Conservation (phyloP, 2,329 filamentous ascomycete genomes). For the Talaromyces verruculosus region DNA sequence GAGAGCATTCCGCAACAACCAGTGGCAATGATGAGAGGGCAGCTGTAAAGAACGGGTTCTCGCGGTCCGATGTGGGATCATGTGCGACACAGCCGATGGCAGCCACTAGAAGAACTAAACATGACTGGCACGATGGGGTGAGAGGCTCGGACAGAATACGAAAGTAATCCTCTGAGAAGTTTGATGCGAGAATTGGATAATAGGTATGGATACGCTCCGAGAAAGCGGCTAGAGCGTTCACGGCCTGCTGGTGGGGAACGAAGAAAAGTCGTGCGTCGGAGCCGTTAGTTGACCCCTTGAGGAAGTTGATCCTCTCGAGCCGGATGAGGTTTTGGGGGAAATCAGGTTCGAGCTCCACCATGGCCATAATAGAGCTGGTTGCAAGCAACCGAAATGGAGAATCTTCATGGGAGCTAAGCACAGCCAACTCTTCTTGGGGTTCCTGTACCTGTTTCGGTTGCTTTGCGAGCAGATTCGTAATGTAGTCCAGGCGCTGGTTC, state of each 20-base stretch:
- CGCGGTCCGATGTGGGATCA: constrained; percentile 19
- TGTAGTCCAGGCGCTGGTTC: constrained; percentile 14
- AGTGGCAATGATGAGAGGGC: constrained; percentile 27
- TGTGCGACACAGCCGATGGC: constrained; percentile 28
- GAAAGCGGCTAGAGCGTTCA: constrained; percentile 27
- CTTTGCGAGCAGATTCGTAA: constrained; percentile 13
- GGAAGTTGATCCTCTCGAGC: not conserved
- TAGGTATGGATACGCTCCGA: constrained; percentile 30
- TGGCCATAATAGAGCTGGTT: constrained; percentile 6
- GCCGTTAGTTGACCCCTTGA: not conserved
- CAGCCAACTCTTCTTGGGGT: not conserved
- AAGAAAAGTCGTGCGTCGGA: constrained; percentile 21
- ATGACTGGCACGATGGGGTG: constrained; percentile 26
- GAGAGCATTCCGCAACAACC: constrained; percentile 28
- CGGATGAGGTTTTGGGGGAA: not conserved
- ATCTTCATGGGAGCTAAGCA: not conserved
- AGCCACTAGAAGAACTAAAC: constrained; percentile 31
- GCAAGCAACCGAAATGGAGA: constrained; percentile 4
- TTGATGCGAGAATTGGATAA: constrained; percentile 30
- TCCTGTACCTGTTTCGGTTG: not conserved
- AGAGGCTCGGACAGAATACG: constrained; percentile 25
- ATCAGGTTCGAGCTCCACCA: constrained; percentile 2
- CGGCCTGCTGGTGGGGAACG: constrained; percentile 27
- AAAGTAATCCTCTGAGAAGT: constrained; percentile 27
- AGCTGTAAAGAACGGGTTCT: constrained; percentile 25